Evolutionary conservation across 805 yeast species (phyloP).

Genomic region (Sugiyamaella chiloensis): DNA sequence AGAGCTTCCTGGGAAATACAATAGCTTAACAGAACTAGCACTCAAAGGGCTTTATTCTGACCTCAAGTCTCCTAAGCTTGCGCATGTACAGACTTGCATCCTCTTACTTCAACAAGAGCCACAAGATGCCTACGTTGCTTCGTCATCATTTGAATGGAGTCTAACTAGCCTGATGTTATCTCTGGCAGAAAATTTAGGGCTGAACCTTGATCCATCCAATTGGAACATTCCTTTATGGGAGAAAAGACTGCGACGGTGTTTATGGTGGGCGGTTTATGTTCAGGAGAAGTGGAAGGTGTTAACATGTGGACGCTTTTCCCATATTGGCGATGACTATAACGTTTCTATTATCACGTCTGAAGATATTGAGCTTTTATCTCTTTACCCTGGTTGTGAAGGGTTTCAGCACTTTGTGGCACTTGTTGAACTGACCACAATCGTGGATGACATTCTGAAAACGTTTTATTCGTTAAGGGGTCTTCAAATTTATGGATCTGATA

Average conservation of each 20-base stretch:
- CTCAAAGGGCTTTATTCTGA: neutral
- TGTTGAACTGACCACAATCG: neutral
- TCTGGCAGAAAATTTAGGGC: neutral
- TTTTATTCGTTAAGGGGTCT: neutral
- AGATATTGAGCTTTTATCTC: neutral
- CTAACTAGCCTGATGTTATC: neutral
- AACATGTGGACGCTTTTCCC: neutral
- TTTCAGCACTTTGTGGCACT: neutral
- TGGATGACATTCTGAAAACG: neutral
- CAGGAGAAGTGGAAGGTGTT: neutral
- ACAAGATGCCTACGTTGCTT: neutral
- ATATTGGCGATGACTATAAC: neutral
- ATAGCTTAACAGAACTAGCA: neutral
- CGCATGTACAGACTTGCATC: neutral
- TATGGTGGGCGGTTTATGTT: neutral
- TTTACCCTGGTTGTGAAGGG: neutral
- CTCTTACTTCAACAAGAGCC: neutral
- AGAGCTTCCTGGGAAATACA: neutral
- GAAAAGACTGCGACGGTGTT: neutral
- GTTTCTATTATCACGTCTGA: neutral
- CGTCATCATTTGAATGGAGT: neutral
- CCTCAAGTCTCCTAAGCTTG: neutral
- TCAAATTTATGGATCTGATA: neutral
- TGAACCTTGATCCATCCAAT: neutral
- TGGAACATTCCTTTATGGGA: neutral